Conservation (phyloP, 2,329 filamentous ascomycete genomes). For the Cadophora sp. region DNA sequence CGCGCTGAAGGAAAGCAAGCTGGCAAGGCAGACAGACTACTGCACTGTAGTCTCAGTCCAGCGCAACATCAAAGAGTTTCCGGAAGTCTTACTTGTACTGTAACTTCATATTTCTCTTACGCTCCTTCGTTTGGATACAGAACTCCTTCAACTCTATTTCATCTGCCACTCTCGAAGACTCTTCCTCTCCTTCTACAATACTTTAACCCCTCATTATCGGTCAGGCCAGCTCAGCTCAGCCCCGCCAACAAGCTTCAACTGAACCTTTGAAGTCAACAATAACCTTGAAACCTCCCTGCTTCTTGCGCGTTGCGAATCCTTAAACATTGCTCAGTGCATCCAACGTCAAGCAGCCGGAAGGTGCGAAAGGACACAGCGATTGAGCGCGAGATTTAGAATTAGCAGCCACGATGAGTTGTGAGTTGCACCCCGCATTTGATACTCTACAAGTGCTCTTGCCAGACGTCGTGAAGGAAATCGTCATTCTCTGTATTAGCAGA, state of each 20-base stretch:
- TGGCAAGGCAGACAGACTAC: constrained; percentile 20
- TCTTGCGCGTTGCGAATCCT: not conserved
- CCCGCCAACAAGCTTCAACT: constrained; percentile 28
- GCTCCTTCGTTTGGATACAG: not conserved
- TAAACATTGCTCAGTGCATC: not conserved
- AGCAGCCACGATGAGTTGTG: constrained; percentile 45
- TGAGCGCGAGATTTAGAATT: constrained; percentile 20
- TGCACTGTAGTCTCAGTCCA: not conserved
- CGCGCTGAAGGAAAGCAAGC: not conserved
- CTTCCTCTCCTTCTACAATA: not conserved
- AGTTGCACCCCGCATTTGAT: constrained; percentile 33
- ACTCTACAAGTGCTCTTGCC: not conserved
- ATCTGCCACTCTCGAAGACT: not conserved
- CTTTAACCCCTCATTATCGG: constrained; percentile 10
- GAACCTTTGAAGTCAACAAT: constrained; percentile 14
- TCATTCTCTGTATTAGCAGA: constrained; percentile 24
- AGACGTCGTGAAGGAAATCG: not conserved
- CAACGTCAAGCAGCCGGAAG: constrained; percentile 12
- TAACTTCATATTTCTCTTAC: constrained; percentile 1
- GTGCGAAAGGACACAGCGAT: constrained; percentile 17
- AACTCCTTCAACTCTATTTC: not conserved
- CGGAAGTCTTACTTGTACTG: not conserved
- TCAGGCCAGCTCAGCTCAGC: constrained; percentile 19
- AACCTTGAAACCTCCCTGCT: not conserved
- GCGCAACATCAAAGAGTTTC: not conserved